Evolutionary conservation across 345 rosid species (phyloP), one percentile per base, ranked within the genome.

Genomic region (Noccaea bulbosa): DNA sequence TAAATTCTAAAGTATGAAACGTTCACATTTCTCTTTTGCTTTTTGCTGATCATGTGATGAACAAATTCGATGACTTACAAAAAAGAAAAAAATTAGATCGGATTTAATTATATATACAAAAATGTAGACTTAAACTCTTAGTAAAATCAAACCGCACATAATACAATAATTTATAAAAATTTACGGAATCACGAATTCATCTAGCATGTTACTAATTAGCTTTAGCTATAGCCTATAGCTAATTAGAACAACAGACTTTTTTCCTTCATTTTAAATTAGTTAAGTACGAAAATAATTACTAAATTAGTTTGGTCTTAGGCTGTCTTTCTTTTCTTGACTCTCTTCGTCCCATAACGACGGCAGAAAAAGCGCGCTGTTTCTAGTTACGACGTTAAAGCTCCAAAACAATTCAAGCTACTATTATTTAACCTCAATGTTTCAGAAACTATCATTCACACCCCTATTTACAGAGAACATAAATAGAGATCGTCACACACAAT

Each of bases 321-420:
- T 67, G 77, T 73, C 50, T 48, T 45, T 16, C 43, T 46, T 35
- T 27, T 39, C 24, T 55, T 35, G 24, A 45, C 17, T 37, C 41
- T 74, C 9, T 60, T 33, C n/a, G 2, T 24, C 73, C 78, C 33
- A 5, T 59, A 67, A 74, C 33, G 3, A 59, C 39, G 46, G 63
- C 68, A 35, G 16, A 16, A 60, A 67, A 55, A 43, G 10, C 62
- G 73, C 64, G 20, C 43, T 11, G 54, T 43, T 61, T 67, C 52
- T 67, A 59, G 62, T 43, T 43, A 50, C 34, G 33, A 37, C 52
- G 37, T 72, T 12, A 20, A 49, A 48, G 15, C 2, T 50, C 50
- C 64, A 5, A 8, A 5, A 24, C 43, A 53, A 4, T 54, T 11
- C 6, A 30, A 54, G 0, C 12, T 54, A 43, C 41, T 32, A 5